Base-by-base conservation (phyloP, 768 basidiomycete genomes). In the Boletus subparvulus region DNA sequence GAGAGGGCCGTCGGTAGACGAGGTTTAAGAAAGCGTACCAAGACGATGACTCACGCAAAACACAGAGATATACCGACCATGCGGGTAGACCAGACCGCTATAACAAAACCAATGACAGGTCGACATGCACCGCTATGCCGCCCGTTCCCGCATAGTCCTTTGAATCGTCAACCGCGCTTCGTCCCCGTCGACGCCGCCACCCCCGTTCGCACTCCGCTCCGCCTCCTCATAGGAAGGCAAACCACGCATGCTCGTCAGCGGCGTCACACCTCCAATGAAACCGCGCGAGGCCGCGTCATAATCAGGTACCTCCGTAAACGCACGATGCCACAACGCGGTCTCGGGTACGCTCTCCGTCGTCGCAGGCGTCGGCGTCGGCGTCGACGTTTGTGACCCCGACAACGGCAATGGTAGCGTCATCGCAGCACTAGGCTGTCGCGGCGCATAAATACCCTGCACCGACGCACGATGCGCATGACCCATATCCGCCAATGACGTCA, bases 251-350 rank as follows among this genome's bases (percentile, higher is more conserved):
- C 88, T 87, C 64, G 80, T 80, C 65, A 94, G 71, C 16, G 96
- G 94, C 11, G 89, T 86, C n/a, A 95, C 87, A 6, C 94, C 94
- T 8, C 94, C 94, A 28, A 95, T 79, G 73, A 95, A 96, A 7
- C 94, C 94, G 14, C 88, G 78, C 58, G 87, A 84, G 3, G 95
- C 92, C 45, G 91, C 80, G 19, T 80, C 80, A 71, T 98, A 98
- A 61, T 90, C 85, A 2, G 96, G 96, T 17, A 97, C 90, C 76
- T 80, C 84, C 61, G 81, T 90, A 64, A 83, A 86, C 46, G 84
- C 83, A 21, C 85, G 79, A 60, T 83, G 83, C 55, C 88, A 74
- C 60, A 83, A 60, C 60, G 71, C 65, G 16, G 68, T 68, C 53
- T 69, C 71, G 19, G 67, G 61, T 35, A 66, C 61, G 59, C 67